Evolutionary conservation across 2,329 filamentous ascomycete species (phyloP).

Genomic region (Nemania serpens): DNA sequence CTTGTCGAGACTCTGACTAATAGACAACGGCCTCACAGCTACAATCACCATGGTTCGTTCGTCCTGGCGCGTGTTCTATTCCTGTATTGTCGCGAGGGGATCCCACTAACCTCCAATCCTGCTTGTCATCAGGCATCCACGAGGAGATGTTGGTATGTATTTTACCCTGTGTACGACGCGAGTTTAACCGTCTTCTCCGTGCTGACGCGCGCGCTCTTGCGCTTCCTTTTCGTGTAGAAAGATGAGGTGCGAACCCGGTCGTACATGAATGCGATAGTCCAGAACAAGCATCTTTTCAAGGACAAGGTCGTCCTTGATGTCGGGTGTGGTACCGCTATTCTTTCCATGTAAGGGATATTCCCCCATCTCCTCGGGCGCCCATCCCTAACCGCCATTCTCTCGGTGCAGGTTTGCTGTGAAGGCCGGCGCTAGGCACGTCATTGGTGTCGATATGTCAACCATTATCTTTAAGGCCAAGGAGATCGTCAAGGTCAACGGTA

Average conservation of each 20-base stretch:
- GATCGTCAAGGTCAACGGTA: constrained; percentile 90
- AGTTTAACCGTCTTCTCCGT: constrained; percentile 19
- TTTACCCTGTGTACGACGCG: constrained; percentile 23
- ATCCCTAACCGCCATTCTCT: constrained; percentile 17
- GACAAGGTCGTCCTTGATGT: constrained; percentile 88
- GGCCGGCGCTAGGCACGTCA: constrained; percentile 97
- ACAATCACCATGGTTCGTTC: constrained; percentile 89
- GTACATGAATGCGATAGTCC: constrained; percentile 96
- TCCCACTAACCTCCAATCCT: constrained; percentile 29
- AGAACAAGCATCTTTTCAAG: constrained; percentile 94
- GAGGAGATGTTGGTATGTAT: constrained; percentile 93
- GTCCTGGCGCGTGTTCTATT: constrained; percentile 42
- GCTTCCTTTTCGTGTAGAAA: constrained; percentile 64
- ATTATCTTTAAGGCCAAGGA: constrained; percentile 98
- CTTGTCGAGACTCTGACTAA: constrained; percentile 33
- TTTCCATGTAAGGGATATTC: constrained; percentile 80
- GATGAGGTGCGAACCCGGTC: constrained; percentile 96
- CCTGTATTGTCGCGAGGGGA: constrained; percentile 35
- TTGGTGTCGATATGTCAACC: constrained; percentile 99
- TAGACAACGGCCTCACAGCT: constrained; percentile 58
- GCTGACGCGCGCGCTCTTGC: constrained; percentile 32
- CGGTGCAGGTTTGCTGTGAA: constrained; percentile 85
- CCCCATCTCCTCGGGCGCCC: background rate
- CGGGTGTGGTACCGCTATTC: constrained; percentile 94
- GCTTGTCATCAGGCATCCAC: constrained; percentile 72